A percentile compares a stretch with the other conserved stretches of the same genome.
Evolutionary conservation across 2,329 filamentous ascomycete genomes (phyloP).

Genomic region (Huntiella bhutanensis): DNA sequence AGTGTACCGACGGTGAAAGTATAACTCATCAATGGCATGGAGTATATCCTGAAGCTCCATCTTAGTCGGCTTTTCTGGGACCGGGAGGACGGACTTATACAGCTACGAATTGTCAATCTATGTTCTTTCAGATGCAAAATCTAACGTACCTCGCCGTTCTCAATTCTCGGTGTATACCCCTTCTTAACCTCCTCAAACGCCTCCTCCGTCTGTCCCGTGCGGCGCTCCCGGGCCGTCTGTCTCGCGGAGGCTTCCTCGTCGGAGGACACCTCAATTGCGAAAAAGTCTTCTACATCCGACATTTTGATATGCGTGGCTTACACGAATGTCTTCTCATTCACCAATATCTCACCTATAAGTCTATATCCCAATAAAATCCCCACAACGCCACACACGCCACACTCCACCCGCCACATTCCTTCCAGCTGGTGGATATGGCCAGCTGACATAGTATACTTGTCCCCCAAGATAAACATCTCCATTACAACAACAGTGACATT

Average conservation of each 20-base stretch:
- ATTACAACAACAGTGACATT: too few species aligned
- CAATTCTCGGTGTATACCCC: conserved; percentile 28
- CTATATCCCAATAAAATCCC: too few species aligned
- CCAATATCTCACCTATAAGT: too few species aligned
- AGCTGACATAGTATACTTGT: too few species aligned
- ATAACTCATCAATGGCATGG: conserved; percentile 39
- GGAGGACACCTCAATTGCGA: conserved; percentile 18
- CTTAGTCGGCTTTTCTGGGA: conserved; percentile 23
- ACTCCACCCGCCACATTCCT: too few species aligned
- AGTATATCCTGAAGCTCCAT: conserved; percentile 29
- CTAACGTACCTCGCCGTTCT: conserved; percentile 33
- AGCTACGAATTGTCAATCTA: neutral
- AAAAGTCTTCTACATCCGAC: conserved; percentile 17
- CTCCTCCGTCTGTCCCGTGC: conserved; percentile 29
- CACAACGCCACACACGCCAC: too few species aligned
- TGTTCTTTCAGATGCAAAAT: too few species aligned
- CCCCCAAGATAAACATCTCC: too few species aligned
- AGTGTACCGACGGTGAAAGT: conserved; percentile 30
- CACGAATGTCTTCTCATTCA: too few species aligned
- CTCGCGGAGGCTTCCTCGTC: conserved; percentile 17
- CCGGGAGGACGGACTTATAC: conserved; percentile 18
- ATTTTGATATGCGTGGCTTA: neutral
- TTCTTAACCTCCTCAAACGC: conserved; percentile 28
- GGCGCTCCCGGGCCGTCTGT: conserved; percentile 16
- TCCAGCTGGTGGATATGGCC: too few species aligned